Conservation (phyloP, 1,284 basidiomycete species). For the Ustilago shanxiensis region DNA sequence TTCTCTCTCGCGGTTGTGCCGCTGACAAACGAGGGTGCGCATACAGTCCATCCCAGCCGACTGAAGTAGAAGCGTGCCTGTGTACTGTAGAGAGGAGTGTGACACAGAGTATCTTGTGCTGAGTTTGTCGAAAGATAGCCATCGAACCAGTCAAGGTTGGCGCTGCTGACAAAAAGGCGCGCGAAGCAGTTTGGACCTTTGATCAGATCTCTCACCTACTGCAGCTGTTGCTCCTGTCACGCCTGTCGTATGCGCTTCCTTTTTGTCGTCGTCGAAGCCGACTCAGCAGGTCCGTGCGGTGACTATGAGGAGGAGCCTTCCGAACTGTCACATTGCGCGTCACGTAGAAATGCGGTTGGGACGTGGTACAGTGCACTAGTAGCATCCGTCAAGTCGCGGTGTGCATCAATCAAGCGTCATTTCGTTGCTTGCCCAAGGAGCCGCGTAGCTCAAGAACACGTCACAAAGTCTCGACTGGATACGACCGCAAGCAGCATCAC, state of each 20-base stretch:
- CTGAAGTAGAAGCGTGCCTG: background rate
- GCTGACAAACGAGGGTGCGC: background rate
- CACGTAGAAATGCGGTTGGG: background rate
- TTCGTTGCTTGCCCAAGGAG: too few species aligned
- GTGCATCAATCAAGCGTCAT: too few species aligned
- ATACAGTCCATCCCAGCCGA: background rate
- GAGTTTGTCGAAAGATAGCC: background rate
- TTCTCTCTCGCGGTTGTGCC: background rate
- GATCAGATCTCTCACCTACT: too few species aligned
- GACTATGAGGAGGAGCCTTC: background rate
- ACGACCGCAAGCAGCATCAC: background rate
- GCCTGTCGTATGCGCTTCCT: too few species aligned
- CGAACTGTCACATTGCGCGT: conserved; percentile 7
- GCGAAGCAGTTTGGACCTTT: too few species aligned
- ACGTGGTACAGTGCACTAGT: too few species aligned
- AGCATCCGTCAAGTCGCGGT: conserved; percentile 10
- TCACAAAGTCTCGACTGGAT: too few species aligned
- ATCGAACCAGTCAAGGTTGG: background rate
- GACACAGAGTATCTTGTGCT: background rate
- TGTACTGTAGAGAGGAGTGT: too few species aligned
- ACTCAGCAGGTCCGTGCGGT: conserved; percentile 4
- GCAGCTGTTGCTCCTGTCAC: too few species aligned
- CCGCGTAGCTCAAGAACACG: background rate
- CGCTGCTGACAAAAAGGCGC: too few species aligned
- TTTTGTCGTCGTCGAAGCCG: too few species aligned